Evolutionary conservation across 306 rosid genomes (phyloP).

Genomic region (Rubus parviflorus): DNA sequence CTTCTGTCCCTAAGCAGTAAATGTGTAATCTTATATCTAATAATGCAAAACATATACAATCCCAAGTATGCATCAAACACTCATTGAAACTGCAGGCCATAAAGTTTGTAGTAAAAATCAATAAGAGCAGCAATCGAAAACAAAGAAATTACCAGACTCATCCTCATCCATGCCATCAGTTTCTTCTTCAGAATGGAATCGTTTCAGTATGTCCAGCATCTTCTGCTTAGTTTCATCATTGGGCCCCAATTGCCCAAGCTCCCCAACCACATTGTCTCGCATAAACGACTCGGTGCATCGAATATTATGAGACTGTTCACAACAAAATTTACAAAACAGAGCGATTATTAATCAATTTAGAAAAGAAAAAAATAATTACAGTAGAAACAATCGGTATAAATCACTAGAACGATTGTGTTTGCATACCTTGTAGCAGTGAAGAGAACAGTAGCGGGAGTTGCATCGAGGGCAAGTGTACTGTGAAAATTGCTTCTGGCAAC

Average conservation of each 20-base stretch:
- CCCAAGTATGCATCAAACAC: not conserved
- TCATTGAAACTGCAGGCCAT: not conserved
- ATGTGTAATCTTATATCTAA: not conserved
- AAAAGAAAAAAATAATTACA: not conserved
- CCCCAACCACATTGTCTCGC: conserved; percentile 84
- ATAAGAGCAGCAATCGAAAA: conserved; percentile 3
- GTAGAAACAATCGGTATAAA: conserved; percentile 10
- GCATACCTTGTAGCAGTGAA: conserved; percentile 78
- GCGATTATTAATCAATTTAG: not conserved
- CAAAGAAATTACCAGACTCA: conserved; percentile 55
- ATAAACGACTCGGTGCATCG: conserved; percentile 91
- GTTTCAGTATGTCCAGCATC: conserved; percentile 75
- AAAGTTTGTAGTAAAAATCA: not conserved
- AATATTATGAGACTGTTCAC: conserved; percentile 69
- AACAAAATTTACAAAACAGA: not conserved
- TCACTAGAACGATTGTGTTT: not conserved
- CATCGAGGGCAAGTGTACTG: conserved; percentile 95
- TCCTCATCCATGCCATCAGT: conserved; percentile 62
- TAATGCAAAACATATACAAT: not conserved
- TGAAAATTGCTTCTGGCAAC: conserved; percentile 93
- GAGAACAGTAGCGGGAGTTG: conserved; percentile 84
- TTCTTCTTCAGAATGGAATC: conserved; percentile 77
- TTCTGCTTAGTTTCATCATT: conserved; percentile 62
- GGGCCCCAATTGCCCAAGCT: conserved; percentile 65
- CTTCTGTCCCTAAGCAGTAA: not conserved